Percentiles rank a stretch among this genome's conserved stretches.
Evolutionary conservation across 257 asterid species (phyloP).

Genomic region (Rauvolfia tetraphylla): DNA sequence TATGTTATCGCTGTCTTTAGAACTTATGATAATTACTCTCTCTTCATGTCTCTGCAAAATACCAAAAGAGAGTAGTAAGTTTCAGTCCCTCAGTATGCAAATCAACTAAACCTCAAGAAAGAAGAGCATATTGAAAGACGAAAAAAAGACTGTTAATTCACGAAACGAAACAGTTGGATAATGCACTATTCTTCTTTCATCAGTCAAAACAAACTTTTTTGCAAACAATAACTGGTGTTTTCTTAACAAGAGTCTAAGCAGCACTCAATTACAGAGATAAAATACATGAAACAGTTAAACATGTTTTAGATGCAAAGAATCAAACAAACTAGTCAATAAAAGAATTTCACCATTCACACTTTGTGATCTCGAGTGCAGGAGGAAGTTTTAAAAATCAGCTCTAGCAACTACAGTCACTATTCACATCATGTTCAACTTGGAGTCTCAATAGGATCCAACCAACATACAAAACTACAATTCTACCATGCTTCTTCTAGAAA

Average conservation of each 20-base stretch:
- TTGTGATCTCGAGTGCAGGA: neutral
- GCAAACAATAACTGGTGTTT: neutral
- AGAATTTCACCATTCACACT: neutral
- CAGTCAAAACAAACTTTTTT: neutral
- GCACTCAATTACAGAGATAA: neutral
- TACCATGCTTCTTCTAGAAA: neutral
- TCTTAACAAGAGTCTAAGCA: neutral
- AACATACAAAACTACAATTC: neutral
- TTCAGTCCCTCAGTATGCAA: neutral
- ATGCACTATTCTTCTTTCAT: neutral
- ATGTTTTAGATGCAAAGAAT: neutral
- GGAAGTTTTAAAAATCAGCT: neutral
- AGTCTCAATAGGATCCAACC: neutral
- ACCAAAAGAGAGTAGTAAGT: constrained; percentile 15
- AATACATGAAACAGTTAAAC: neutral
- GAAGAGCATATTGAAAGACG: neutral
- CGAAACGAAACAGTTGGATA: neutral
- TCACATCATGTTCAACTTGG: neutral
- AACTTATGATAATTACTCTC: constrained; percentile 87
- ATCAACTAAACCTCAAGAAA: neutral
- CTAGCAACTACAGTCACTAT: neutral
- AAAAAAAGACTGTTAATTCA: too few relatives aligned
- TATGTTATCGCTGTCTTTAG: constrained; percentile 57
- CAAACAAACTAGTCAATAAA: neutral
- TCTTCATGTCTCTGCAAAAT: constrained; percentile 82